Evolutionary conservation across 345 rosid genomes (phyloP), one percentile per base, ranked within the genome.

Genomic region (Psidium guajava): DNA sequence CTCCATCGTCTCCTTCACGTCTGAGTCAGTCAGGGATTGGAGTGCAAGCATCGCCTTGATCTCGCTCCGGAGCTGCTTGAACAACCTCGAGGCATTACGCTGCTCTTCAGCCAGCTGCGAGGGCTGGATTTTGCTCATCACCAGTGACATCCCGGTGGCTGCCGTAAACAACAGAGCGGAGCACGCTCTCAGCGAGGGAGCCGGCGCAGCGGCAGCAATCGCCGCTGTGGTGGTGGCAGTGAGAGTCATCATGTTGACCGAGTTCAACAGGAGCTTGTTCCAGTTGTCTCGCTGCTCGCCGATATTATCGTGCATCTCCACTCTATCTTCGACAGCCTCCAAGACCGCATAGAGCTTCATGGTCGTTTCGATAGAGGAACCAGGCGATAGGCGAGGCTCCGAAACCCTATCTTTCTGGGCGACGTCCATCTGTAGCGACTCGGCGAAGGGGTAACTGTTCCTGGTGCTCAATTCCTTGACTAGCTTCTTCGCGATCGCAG

Each of bases 251-350:
- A 89, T 91, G 89, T 94, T 95, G 86, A 93, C 90, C 27, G 96
- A 93, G 82, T 91, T 94, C 58, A 95, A 87, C 82, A 92, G 86
- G 11, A 93, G 90, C 32, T 87, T 84, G 90, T 93, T 95, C 98
- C 96, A 93, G 82, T 91, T 92, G 16, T 92, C 91, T 6, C 96
- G 92, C 59, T 95, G 98, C 86, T 94, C 89, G 2, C 93, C 93
- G 0, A 95, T 81, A 88, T 94, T 95, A 13, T 89, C 80, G 85
- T 95, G 98, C 95, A 94, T 95, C 91, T 93, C 95, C 5, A 92
- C 89, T 84, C 96, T 87, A 40, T 95, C 96, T 54, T 90, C 88
- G 49, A 94, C 93, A 3, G 90, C 93, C 51, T 92, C 95, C 75
- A 93, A 86, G 82, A 93, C 89, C 0, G 89, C 90, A 54, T 89